A percentile compares a stretch with the other conserved stretches of the same genome.
Evolutionary conservation across 1,139 yeast species (phyloP).

Genomic region (Kurtzmaniella quercitrusa): DNA sequence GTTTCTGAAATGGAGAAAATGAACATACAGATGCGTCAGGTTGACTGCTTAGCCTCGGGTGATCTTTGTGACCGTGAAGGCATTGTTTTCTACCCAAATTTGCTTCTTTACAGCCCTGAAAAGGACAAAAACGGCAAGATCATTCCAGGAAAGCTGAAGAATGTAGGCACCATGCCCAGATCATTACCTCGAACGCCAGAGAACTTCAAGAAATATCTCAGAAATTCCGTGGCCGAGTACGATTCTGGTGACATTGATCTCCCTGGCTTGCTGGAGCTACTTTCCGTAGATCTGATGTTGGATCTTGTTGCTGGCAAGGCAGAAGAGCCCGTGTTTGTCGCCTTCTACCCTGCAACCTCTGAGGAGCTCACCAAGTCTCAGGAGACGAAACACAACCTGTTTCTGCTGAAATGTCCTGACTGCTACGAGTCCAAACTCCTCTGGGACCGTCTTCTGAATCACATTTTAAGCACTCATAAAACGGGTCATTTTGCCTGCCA

Average conservation of each 20-base stretch:
- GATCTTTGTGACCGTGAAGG: conserved; percentile 65
- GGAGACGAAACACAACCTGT: conserved; percentile 25
- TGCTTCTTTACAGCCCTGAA: conserved; percentile 58
- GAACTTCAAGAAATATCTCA: conserved; percentile 48
- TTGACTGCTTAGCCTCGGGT: conserved; percentile 68
- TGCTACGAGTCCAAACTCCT: conserved; percentile 47
- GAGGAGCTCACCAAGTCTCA: conserved; percentile 38
- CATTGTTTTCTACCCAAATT: conserved; percentile 51
- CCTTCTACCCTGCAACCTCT: conserved; percentile 59
- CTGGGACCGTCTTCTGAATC: conserved; percentile 58
- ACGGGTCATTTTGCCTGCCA: conserved; percentile 60
- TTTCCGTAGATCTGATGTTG: conserved; percentile 30
- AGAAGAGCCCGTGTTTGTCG: conserved; percentile 47
- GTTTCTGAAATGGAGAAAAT: conserved; percentile 30
- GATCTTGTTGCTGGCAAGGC: conserved; percentile 45
- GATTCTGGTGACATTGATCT: conserved; percentile 32
- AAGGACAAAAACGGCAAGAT: conserved; percentile 23
- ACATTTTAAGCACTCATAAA: conserved; percentile 36
- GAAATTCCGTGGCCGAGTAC: conserved; percentile 47
- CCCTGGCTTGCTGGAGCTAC: conserved; percentile 33
- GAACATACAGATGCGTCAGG: conserved; percentile 58
- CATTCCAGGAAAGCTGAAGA: conserved; percentile 27
- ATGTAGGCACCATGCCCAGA: conserved; percentile 45
- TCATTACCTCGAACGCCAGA: conserved; percentile 42
- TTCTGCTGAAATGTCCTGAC: conserved; percentile 37